Percentiles rank a stretch among this genome's conserved stretches.
Conservation (phyloP, 1,284 basidiomycete genomes). For the Hymenochaete sp. region DNA sequence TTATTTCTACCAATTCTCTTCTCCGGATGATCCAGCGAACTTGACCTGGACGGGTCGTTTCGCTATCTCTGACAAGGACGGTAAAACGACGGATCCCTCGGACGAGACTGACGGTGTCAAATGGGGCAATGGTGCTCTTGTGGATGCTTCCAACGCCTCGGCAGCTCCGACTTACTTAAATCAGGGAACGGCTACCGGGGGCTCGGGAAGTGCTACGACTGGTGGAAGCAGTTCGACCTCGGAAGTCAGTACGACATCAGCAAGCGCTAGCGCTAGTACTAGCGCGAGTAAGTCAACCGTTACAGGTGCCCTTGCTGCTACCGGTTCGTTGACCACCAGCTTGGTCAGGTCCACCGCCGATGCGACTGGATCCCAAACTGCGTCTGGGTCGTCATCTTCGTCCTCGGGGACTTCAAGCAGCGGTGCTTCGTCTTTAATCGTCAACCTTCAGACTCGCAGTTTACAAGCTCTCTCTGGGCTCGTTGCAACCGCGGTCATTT, state of each 20-base stretch:
- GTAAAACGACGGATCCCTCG: slow-evolving; percentile 41
- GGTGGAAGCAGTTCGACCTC: neutral
- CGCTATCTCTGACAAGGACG: slow-evolving; percentile 54
- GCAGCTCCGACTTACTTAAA: slow-evolving; percentile 23
- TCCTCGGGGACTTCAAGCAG: slow-evolving; percentile 4
- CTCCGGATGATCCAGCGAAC: slow-evolving; percentile 29
- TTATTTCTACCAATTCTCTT: slow-evolving; percentile 74
- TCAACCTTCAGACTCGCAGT: slow-evolving; percentile 11
- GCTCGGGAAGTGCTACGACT: slow-evolving; percentile 1
- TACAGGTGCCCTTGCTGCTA: slow-evolving; percentile 25
- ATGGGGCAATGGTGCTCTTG: slow-evolving; percentile 64
- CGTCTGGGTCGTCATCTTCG: neutral
- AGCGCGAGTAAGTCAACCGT: slow-evolving; percentile 41
- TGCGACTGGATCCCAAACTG: neutral
- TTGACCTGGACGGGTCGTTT: slow-evolving; percentile 76
- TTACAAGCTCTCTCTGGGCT: slow-evolving; percentile 11
- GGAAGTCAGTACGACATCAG: neutral
- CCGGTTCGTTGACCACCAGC: slow-evolving; percentile 4
- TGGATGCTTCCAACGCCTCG: slow-evolving; percentile 29
- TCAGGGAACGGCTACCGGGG: no score
- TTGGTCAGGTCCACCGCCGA: neutral
- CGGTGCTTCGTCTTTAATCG: slow-evolving; percentile 6
- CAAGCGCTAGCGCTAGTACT: neutral
- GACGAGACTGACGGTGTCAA: slow-evolving; percentile 49
- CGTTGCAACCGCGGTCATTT: slow-evolving; percentile 11